Conservation (phyloP, 306 rosid species). For the Acacia confusa region DNA sequence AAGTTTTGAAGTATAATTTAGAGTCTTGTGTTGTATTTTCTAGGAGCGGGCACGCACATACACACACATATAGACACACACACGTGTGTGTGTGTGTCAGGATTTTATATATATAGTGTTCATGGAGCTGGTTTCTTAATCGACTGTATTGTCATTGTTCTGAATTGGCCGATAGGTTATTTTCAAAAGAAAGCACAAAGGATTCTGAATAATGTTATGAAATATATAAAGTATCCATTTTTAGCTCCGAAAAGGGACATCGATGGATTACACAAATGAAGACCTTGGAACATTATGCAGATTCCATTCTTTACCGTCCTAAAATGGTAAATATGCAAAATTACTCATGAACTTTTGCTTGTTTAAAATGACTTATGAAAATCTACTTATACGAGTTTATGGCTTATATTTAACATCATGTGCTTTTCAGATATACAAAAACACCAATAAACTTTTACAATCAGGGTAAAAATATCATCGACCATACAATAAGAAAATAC, state of each 20-base stretch:
- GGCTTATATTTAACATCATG: too few relatives aligned
- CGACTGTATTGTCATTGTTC: neutral
- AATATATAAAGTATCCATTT: neutral
- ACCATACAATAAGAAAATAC: too few relatives aligned
- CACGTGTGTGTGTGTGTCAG: too few relatives aligned
- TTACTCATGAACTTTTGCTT: too few relatives aligned
- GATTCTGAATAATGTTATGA: neutral
- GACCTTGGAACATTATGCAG: neutral
- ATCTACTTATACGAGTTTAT: too few relatives aligned
- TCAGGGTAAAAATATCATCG: too few relatives aligned
- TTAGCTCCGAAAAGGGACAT: neutral
- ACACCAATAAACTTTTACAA: too few relatives aligned
- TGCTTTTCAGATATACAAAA: too few relatives aligned
- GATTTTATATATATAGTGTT: neutral
- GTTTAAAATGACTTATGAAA: too few relatives aligned
- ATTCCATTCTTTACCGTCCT: neutral
- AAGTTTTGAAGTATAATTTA: neutral
- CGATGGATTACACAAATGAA: neutral
- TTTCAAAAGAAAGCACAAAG: neutral
- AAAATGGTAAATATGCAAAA: too few relatives aligned
- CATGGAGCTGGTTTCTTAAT: neutral
- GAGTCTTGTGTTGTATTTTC: neutral
- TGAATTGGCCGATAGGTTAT: neutral
- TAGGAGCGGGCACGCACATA: neutral
- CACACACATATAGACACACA: too few relatives aligned